A percentile compares a stretch with the other conserved stretches of the same genome.
Conservation (phyloP, 768 basidiomycete species). For the Lactarius pseudohatsudake region DNA sequence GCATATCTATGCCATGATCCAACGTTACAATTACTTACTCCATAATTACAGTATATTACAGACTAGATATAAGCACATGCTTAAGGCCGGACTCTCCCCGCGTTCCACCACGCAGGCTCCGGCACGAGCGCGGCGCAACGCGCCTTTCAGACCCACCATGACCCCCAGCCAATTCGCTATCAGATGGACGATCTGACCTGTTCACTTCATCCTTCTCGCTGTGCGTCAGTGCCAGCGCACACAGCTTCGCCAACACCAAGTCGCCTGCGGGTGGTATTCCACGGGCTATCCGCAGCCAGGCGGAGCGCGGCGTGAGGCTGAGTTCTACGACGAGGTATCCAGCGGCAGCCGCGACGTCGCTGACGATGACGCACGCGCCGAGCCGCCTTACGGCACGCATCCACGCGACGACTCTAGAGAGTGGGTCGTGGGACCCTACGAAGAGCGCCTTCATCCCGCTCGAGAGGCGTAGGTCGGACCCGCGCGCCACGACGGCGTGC, state of each 20-base stretch:
- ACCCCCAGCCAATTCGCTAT: background rate
- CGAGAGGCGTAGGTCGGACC: background rate
- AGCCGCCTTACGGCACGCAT: conserved; percentile 20
- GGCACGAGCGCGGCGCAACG: background rate
- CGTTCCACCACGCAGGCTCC: background rate
- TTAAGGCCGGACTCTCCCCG: conserved; percentile 19
- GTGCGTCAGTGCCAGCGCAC: background rate
- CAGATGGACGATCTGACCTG: background rate
- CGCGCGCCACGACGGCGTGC: conserved; percentile 14
- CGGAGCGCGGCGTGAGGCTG: conserved; percentile 13
- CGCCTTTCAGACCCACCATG: background rate
- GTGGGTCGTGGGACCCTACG: conserved; percentile 17
- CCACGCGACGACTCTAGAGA: conserved; percentile 22
- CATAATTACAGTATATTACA: conserved; percentile 8
- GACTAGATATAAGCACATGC: conserved; percentile 11
- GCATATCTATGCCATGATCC: too few species aligned
- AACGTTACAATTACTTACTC: background rate
- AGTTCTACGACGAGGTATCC: conserved; percentile 23
- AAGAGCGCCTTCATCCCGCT: conserved; percentile 23
- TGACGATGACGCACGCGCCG: conserved; percentile 13
- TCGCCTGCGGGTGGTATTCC: conserved; percentile 17
- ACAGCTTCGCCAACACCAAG: conserved; percentile 9
- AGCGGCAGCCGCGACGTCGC: conserved; percentile 15
- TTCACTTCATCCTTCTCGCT: background rate
- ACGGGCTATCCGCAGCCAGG: conserved; percentile 22